Percentiles rank a stretch among this genome's conserved stretches.
These are phyloP conservation scores for Neofusicoccum sp. DNA, from an alignment of 2,329 filamentous ascomycete genomes.

Conservation along the genomic window DNA sequence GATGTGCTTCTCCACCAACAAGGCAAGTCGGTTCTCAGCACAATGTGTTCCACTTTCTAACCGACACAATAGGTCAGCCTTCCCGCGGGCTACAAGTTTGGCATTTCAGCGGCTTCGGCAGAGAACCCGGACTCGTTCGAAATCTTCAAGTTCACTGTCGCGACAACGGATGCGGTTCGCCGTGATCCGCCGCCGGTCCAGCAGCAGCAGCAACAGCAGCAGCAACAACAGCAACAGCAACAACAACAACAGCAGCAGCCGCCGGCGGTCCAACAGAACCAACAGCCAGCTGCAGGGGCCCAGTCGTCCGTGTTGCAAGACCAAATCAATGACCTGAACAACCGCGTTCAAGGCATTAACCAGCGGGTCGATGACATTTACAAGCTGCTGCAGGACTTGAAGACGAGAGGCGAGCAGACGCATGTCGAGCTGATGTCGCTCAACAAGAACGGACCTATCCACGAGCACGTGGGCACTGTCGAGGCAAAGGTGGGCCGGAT, in stretches of 20 bases:
- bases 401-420: slow-evolving; percentile 57
- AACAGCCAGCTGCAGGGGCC: neutral
- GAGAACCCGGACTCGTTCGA: slow-evolving; percentile 96
- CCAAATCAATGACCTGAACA: slow-evolving; percentile 84
- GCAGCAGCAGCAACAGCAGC: slow-evolving; percentile 26
- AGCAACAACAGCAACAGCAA: slow-evolving; percentile 31
- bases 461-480: slow-evolving; percentile 38
- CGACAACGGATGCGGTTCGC: slow-evolving; percentile 48
- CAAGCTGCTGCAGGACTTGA: slow-evolving; percentile 56
- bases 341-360: slow-evolving; percentile 73
- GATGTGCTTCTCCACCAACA: slow-evolving; percentile 80
- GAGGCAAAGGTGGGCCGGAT: slow-evolving; percentile 53
- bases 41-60: neutral
- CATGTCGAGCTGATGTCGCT: slow-evolving; percentile 54
- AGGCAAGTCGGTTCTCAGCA: slow-evolving; percentile 40
- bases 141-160: slow-evolving; percentile 81
- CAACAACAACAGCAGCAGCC: neutral
- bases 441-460: slow-evolving; percentile 32
- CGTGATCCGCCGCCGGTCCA: slow-evolving; percentile 27
- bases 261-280: slow-evolving; percentile 31
- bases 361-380: slow-evolving; percentile 69
- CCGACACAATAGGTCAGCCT: slow-evolving; percentile 62
- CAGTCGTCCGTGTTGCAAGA: slow-evolving; percentile 27
- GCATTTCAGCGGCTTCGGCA: slow-evolving; percentile 83
- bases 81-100: slow-evolving; percentile 80